phyloP scores from a whole-genome alignment of 257 asterid genomes.

The Solanum sitiens region DNA sequence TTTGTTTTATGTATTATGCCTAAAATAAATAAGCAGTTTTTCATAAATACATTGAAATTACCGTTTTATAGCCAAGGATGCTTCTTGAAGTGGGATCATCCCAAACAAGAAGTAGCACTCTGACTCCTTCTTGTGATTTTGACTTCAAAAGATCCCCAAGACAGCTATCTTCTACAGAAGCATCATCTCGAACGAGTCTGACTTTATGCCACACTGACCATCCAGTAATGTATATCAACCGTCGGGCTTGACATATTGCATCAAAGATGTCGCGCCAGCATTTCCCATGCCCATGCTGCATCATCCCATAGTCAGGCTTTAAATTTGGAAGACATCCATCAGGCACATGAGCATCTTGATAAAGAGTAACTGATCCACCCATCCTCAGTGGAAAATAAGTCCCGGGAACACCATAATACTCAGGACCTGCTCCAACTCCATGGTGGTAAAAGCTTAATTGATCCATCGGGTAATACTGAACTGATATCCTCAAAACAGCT shows the following conservation, averaged over 20 bases:
- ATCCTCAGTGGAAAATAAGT: conserved; percentile 91
- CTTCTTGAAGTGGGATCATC: conserved; percentile 97
- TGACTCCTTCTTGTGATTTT: conserved; percentile 96
- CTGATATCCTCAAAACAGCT: conserved; percentile 65
- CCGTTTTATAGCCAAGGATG: conserved; percentile 85
- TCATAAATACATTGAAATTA: conserved; percentile 15
- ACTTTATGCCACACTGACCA: conserved; percentile 99
- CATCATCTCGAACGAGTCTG: conserved; percentile 74
- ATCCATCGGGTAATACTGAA: conserved; percentile 68
- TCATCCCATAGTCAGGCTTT: conserved; percentile 62
- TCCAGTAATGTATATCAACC: conserved; percentile 77
- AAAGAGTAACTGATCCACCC: conserved; percentile 82
- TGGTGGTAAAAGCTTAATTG: conserved; percentile 56
- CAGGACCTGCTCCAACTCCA: conserved; percentile 93
- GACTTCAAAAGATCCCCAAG: conserved; percentile 87
- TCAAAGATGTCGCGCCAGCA: conserved; percentile 95
- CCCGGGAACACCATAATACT: conserved; percentile 70
- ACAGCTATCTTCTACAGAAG: conserved; percentile 34
- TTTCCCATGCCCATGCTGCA: conserved; percentile 67
- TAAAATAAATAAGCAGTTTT: background rate
- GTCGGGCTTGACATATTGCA: conserved; percentile 70
- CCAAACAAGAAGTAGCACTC: conserved; percentile 94
- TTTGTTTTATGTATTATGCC: background rate
- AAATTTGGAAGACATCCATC: conserved; percentile 65
- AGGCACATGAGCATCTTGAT: conserved; percentile 99